Base-by-base conservation (phyloP, 2,329 filamentous ascomycete genomes). In the Cordyceps militaris region DNA sequence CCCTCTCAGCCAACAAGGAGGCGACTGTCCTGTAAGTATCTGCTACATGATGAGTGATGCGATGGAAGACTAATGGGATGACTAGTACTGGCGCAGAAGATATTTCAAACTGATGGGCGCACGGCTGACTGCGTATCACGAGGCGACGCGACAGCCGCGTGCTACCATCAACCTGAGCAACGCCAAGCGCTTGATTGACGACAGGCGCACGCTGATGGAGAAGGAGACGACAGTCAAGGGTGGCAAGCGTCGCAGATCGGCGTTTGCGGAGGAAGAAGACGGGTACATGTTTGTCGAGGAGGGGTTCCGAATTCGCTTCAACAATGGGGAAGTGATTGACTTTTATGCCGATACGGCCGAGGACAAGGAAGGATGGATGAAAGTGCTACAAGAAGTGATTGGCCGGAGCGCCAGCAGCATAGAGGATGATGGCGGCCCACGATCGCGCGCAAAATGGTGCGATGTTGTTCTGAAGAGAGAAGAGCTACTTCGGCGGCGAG, bases 241-340 rank as follows among this genome's bases (percentile, higher is more conserved):
- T 62, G 89, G 91, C 57, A 86, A 85, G 64, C 88, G 94, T 44
- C 88, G 94, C 57, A 91, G 95, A 71, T 97, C 92, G 34, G 94
- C 90, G 11, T 99, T 99, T 71, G 92, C 93, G 1, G 94, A 97
- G 72, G 94, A 99, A 63, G 94, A 99, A 74, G 94, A 99, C 70
- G 94, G 94, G 43, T 99, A 99, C 78, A 96, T 97, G 89, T 99
- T 99, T 71, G 93, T 99, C 55, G 94, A 99, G 72, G 94, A 99
- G 71, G 94, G 94, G 3, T 99, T 99, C 86, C 90, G 94, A 42
- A 96, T 99, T 70, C 91, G 93, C 59, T 99, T 99, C 74, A 95
- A 90, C 70, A 99, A 99, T 67, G 94, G 94, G 61, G 94, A 99
- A 74, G 86, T 96, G 62, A 99, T 99, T 69, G 93, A 97, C 77